These are phyloP conservation scores for Botrytis byssoidea DNA, from an alignment of 2,329 filamentous ascomycete species.

Conservation along the genomic window DNA sequence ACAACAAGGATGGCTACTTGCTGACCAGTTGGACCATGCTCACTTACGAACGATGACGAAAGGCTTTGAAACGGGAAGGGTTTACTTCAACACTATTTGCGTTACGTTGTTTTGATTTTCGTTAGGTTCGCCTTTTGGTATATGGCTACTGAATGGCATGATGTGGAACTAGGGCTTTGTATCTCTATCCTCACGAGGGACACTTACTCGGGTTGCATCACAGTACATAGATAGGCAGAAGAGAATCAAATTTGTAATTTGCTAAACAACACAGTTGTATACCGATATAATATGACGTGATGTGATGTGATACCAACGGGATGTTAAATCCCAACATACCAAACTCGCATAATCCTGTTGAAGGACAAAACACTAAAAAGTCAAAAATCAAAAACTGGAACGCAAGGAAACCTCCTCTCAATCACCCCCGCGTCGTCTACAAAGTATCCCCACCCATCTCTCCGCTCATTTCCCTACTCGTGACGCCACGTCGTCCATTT, in stretches of 20 bases:
- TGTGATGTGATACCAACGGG: conserved; percentile 14
- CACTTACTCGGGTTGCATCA: neutral
- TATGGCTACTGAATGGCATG: conserved; percentile 5
- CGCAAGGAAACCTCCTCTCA: conserved; percentile 17
- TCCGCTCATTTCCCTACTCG: conserved; percentile 45
- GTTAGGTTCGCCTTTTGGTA: neutral
- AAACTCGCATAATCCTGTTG: conserved; percentile 5
- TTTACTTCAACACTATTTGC: conserved; percentile 1
- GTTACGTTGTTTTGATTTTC: neutral
- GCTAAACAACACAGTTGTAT: neutral
- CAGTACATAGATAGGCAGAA: conserved; percentile 12
- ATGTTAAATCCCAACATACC: conserved; percentile 22
- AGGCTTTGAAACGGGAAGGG: neutral
- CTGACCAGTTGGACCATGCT: neutral
- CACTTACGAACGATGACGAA: neutral
- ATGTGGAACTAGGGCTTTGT: neutral
- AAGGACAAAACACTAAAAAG: conserved; percentile 8
- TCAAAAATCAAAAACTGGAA: neutral
- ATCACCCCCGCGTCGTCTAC: conserved; percentile 23
- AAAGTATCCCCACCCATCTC: conserved; percentile 62
- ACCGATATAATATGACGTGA: neutral
- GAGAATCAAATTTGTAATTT: neutral
- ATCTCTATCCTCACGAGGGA: neutral
- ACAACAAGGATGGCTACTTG: neutral
- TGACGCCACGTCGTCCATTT: conserved; percentile 19